Conservation (phyloP, 345 rosid genomes). For the Aethionema arabicum region DNA sequence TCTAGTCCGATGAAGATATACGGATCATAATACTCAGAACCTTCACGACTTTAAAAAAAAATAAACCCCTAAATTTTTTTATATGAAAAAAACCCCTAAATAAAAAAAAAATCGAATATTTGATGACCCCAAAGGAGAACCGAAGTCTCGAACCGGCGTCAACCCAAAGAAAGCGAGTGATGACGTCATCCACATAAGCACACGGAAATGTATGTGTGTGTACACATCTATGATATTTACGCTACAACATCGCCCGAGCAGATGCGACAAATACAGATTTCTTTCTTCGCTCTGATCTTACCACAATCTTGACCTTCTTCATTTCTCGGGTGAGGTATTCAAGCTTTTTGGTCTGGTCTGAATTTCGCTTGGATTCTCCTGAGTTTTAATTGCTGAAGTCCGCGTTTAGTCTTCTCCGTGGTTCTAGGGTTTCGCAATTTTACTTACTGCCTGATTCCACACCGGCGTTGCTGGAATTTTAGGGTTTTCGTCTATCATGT, state of each 20-base stretch:
- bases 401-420: slow-evolving; percentile 16
- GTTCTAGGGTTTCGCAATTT: slow-evolving; percentile 33
- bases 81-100: not conserved
- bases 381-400: slow-evolving; percentile 12
- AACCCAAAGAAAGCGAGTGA: slow-evolving; percentile 1
- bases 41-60: too few relatives aligned
- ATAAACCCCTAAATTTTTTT: too few relatives aligned
- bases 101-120: not conserved
- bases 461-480: slow-evolving; percentile 9
- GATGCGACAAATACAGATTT: slow-evolving; percentile 1
- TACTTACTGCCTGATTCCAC: slow-evolving; percentile 28
- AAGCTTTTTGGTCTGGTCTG: slow-evolving; percentile 11
- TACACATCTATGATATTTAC: slow-evolving; percentile 6
- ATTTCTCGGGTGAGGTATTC: slow-evolving; percentile 9
- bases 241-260: slow-evolving; percentile 19
- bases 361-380: slow-evolving; percentile 17
- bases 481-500: slow-evolving; percentile 21
- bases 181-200: slow-evolving; percentile 15
- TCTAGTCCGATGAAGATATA: too few relatives aligned
- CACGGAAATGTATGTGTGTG: slow-evolving; percentile 11
- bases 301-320: slow-evolving; percentile 32
- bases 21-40: too few relatives aligned
- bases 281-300: slow-evolving; percentile 16
- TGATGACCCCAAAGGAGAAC: not conserved
- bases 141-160: slow-evolving; percentile 13